Evolutionary conservation across 306 rosid genomes (phyloP).

Genomic region (Elaeagnus macrophylla): DNA sequence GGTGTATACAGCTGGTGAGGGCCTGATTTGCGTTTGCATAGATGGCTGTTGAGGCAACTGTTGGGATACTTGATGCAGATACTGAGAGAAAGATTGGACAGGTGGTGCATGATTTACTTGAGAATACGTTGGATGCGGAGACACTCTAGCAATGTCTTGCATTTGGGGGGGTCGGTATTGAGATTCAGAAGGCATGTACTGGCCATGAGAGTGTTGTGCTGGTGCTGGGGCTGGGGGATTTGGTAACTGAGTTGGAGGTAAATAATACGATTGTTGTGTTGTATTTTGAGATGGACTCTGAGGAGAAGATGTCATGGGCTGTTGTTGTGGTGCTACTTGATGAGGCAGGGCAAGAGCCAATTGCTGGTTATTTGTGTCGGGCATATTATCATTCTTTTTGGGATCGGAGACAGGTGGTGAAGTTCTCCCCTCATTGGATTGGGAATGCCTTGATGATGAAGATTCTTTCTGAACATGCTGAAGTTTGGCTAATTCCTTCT

Average conservation of each 20-base stretch:
- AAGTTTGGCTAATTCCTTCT: slow-evolving; percentile 90
- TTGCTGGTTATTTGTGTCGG: slow-evolving; percentile 70
- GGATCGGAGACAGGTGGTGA: slow-evolving; percentile 48
- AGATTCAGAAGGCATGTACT: slow-evolving; percentile 56
- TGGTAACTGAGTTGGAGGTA: slow-evolving; percentile 46
- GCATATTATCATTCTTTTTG: slow-evolving; percentile 45
- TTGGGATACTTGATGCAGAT: slow-evolving; percentile 50
- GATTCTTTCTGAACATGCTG: slow-evolving; percentile 84
- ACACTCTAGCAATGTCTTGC: slow-evolving; percentile 48
- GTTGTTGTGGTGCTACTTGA: slow-evolving; percentile 61
- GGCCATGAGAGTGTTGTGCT: slow-evolving; percentile 52
- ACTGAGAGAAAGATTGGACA: slow-evolving; percentile 63
- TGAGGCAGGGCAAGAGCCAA: slow-evolving; percentile 86
- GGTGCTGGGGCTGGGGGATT: slow-evolving; percentile 34
- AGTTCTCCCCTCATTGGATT: slow-evolving; percentile 67
- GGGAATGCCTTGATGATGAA: slow-evolving; percentile 58
- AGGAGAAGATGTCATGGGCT: slow-evolving; percentile 34
- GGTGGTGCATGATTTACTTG: slow-evolving; percentile 55
- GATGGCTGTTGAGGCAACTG: slow-evolving; percentile 26
- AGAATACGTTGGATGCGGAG: slow-evolving; percentile 51
- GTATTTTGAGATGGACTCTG: slow-evolving; percentile 53
- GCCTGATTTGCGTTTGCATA: slow-evolving; percentile 61
- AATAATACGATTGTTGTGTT: slow-evolving; percentile 60
- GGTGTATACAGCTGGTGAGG: slow-evolving; percentile 42
- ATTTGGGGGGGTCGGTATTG: slow-evolving; percentile 59